Base-by-base conservation (phyloP, 2,329 filamentous ascomycete genomes). In the Colletotrichum graminicola region DNA sequence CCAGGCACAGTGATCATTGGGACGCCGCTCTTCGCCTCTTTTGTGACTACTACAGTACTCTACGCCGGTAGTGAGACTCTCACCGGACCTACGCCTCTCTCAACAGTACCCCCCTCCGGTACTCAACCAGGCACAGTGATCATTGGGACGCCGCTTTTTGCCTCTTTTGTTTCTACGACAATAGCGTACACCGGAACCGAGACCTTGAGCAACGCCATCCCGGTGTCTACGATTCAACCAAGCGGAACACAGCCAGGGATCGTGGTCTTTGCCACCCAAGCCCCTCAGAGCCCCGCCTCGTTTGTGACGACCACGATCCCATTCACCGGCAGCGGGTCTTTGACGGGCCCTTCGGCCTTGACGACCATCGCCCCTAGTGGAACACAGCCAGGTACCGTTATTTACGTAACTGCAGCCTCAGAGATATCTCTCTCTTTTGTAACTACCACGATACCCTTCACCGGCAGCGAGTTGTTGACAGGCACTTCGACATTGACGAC, bases 1-100 rank as follows among this genome's bases (percentile, higher is more conserved):
- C 55, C 62, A 26, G 71, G 71, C 2, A 73, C 71, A 1, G 41
- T 73, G 3, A 49, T 73, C 23, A 62, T 73, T 21, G 54, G 47
- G 23, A 55, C 41, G 16, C 61, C 61, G 21, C 29, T 34, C 3
- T 55, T 55, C 12, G 61, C 51, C 47, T 52, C 61, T 21, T 49
- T 54, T 11, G 63, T 66, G 1, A 66, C 63, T 10, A 59, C 63
- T 1, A 59, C 63, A 1, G 18, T 66, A 8, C 26, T 52, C 6
- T 67, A 57, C 45, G 34, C 57, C 29, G 62, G 67, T 1, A 67
- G 59, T n/a, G 59, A 51, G 8, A 62, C 69, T n/a, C 59, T 71
- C 11, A 68, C 72, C 11, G 56, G 23, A 6, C 57, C 62, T 7
- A 62, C 36, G 2, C 59, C 59, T 7, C 49, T 72, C 10, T 61